phyloP scores from a whole-genome alignment of 1,139 yeast species.

The Magnusiomyces sp. region DNA sequence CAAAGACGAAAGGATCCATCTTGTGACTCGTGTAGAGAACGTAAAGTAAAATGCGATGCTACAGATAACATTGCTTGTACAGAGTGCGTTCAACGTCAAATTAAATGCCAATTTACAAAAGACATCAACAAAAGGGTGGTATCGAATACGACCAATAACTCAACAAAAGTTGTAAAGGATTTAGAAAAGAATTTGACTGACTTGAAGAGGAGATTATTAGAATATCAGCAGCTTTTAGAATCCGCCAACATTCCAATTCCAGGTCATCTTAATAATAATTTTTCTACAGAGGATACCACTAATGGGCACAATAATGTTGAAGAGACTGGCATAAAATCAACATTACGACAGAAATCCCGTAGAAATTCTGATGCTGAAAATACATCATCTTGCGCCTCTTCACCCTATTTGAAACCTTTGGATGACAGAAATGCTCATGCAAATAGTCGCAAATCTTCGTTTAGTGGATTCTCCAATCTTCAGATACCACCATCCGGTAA shows the following conservation, averaged over 20 bases:
- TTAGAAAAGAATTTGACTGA: conserved; percentile 17
- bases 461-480: no score
- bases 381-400: no score
- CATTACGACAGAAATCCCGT: no score
- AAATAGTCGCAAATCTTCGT: no score
- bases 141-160: conserved; percentile 8
- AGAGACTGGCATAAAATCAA: no score
- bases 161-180: conserved; percentile 21
- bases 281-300: no score
- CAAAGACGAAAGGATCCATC: conserved; percentile 29
- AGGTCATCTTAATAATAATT: conserved; percentile 12
- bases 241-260: conserved; percentile 20
- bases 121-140: conserved; percentile 23
- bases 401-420: no score
- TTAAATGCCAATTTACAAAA: conserved; percentile 28
- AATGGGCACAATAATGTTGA: no score
- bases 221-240: conserved; percentile 15
- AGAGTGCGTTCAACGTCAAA: conserved; percentile 25
- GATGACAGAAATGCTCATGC: no score
- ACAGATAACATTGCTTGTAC: conserved; percentile 27
- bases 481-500: no score
- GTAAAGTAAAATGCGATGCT: conserved; percentile 31
- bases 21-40: conserved; percentile 29
- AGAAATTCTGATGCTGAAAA: no score
- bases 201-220: conserved; percentile 14